A percentile compares a stretch with the other conserved stretches of the same genome.
Evolutionary conservation across 495 filamentous ascomycete genomes (phyloP).

Genomic region (Peziza echinospora): DNA sequence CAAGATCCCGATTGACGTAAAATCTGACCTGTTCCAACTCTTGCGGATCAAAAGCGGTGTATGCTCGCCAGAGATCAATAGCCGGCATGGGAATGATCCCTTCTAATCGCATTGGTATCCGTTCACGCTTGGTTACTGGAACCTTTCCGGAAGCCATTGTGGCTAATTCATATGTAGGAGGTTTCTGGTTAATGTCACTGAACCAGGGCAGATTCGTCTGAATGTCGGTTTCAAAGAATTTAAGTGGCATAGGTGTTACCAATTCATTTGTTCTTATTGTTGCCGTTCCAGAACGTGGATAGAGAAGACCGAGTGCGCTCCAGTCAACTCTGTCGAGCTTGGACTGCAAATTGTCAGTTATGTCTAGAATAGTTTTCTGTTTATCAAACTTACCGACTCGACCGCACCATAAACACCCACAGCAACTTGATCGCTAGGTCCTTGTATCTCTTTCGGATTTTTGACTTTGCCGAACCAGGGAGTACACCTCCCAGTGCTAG

Average conservation of each 20-base stretch:
- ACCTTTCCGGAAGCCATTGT: background rate
- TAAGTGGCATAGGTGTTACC: background rate
- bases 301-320: background rate
- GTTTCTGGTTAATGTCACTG: constrained; percentile 1
- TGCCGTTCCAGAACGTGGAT: too few relatives aligned
- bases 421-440: background rate
- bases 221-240: background rate
- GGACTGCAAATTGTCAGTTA: too few relatives aligned
- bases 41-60: constrained; percentile 12
- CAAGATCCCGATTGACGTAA: constrained; percentile 5
- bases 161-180: background rate
- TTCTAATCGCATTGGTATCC: too few relatives aligned
- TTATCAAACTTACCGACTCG: constrained; percentile 4
- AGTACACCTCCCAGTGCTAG: constrained; percentile 11
- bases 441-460: background rate
- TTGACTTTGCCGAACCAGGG: constrained; percentile 15
- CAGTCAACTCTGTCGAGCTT: background rate
- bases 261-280: too few relatives aligned
- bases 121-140: background rate
- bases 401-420: constrained; percentile 14
- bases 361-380: too few relatives aligned
- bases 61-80: constrained; percentile 14
- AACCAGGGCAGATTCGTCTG: constrained; percentile 13
- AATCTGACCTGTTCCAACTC: constrained; percentile 13
- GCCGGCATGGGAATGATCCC: too few relatives aligned